Conservation (phyloP, 768 basidiomycete genomes). For the Macrolepiota fuliginosa region DNA sequence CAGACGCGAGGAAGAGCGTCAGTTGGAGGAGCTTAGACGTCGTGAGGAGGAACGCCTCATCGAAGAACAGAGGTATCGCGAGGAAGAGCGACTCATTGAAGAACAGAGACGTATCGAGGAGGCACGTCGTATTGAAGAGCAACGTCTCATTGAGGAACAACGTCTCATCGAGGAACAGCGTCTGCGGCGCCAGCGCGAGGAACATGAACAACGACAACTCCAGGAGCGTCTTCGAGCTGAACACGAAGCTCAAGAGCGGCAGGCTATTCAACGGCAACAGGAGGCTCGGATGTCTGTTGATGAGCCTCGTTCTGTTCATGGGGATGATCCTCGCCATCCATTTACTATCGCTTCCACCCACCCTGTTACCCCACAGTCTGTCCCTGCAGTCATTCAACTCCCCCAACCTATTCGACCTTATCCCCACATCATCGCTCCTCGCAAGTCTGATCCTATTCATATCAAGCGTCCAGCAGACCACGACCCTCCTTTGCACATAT, state of each 20-base stretch:
- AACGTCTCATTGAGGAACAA: constrained; percentile 12
- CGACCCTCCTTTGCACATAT: constrained; percentile 16
- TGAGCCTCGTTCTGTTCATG: not conserved
- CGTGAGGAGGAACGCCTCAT: constrained; percentile 12
- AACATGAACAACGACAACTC: constrained; percentile 13
- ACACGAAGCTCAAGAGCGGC: constrained; percentile 22
- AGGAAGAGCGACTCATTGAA: constrained; percentile 14
- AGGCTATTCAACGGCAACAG: constrained; percentile 21
- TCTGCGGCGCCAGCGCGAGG: not conserved
- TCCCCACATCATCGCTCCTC: constrained; percentile 15
- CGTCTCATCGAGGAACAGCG: constrained; percentile 18
- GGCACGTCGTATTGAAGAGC: not conserved
- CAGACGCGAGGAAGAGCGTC: constrained; percentile 10
- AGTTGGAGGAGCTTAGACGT: constrained; percentile 12
- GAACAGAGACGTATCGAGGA: constrained; percentile 16
- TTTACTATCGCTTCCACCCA: constrained; percentile 5
- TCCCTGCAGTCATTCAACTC: constrained; percentile 21
- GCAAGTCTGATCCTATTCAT: constrained; percentile 18
- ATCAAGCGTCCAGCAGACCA: constrained; percentile 16
- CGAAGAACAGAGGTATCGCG: constrained; percentile 9
- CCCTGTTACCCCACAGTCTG: constrained; percentile 10
- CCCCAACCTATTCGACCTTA: constrained; percentile 12
- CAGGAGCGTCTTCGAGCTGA: constrained; percentile 23
- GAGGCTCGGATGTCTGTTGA: constrained; percentile 11
- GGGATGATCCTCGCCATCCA: constrained; percentile 9